These are phyloP conservation scores for Rosa lucieae DNA, from an alignment of 306 rosid genomes.

Conservation along the genomic window DNA sequence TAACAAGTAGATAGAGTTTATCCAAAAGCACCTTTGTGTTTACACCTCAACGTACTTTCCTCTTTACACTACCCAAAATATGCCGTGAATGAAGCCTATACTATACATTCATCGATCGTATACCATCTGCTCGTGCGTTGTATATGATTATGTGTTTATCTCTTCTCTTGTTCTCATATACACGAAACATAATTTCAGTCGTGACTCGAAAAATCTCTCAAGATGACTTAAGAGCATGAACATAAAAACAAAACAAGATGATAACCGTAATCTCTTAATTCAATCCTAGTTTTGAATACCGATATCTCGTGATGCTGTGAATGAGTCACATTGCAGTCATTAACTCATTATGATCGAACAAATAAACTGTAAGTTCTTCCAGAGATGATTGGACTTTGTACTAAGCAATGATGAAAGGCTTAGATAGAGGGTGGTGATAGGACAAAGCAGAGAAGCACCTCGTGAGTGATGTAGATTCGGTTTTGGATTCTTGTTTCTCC, in stretches of 20 bases:
- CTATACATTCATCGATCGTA: background rate
- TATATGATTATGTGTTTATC: too few relatives aligned
- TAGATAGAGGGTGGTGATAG: background rate
- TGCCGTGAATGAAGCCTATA: background rate
- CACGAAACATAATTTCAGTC: too few relatives aligned
- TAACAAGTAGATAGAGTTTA: background rate
- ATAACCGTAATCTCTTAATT: background rate
- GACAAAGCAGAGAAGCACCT: constrained; percentile 1
- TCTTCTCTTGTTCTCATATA: too few relatives aligned
- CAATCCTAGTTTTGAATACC: background rate
- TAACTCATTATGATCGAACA: too few relatives aligned
- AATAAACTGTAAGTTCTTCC: background rate
- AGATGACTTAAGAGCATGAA: background rate
- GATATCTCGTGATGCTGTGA: background rate
- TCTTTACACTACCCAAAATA: background rate
- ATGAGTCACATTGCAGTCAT: background rate
- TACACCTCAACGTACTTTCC: background rate
- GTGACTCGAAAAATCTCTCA: too few relatives aligned
- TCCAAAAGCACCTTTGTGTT: background rate
- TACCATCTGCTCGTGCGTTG: background rate
- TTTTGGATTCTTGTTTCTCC: background rate
- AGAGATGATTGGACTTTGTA: background rate
- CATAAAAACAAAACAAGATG: background rate
- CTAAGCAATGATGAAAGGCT: background rate
- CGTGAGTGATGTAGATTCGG: background rate